Conservation (phyloP, 352 stramenopile genomes). For the Phytophthora pseudosyringae region DNA sequence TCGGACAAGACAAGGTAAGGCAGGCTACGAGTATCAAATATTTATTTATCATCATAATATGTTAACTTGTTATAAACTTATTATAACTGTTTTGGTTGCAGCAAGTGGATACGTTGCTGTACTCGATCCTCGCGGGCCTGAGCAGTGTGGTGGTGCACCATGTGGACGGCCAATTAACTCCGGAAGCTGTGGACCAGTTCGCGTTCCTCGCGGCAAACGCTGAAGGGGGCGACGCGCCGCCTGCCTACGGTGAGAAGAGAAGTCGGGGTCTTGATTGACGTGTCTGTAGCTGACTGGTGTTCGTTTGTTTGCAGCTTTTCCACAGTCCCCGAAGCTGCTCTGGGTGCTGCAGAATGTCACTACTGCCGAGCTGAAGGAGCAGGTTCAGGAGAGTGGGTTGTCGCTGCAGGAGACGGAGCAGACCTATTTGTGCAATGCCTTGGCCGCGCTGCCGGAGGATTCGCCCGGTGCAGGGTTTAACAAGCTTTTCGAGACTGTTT, state of each 20-base stretch:
- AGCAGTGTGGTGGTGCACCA: slow-evolving; percentile 83
- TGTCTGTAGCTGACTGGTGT: neutral
- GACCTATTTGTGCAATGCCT: slow-evolving; percentile 61
- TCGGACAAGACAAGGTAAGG: slow-evolving; percentile 35
- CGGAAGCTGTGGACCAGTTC: slow-evolving; percentile 62
- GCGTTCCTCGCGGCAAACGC: slow-evolving; percentile 52
- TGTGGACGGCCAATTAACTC: slow-evolving; percentile 58
- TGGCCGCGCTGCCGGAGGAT: slow-evolving; percentile 40
- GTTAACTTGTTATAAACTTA: neutral
- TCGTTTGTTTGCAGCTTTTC: slow-evolving; percentile 51
- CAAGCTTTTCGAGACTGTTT: slow-evolving; percentile 55
- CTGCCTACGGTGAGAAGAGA: slow-evolving; percentile 37
- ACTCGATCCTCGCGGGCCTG: slow-evolving; percentile 66
- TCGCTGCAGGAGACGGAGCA: slow-evolving; percentile 64
- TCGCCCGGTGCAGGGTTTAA: slow-evolving; percentile 31
- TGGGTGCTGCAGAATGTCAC: slow-evolving; percentile 78
- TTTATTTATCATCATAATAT: slow-evolving; percentile 4
- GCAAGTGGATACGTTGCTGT: slow-evolving; percentile 64
- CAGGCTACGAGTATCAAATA: slow-evolving; percentile 8
- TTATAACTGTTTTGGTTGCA: slow-evolving; percentile 27
- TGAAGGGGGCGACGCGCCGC: slow-evolving; percentile 25
- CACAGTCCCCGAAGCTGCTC: slow-evolving; percentile 73
- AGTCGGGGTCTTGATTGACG: neutral
- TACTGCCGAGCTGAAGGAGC: slow-evolving; percentile 68
- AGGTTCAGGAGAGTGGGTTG: slow-evolving; percentile 57